These are phyloP conservation scores for Calocybe gambosa DNA, from an alignment of 1,284 basidiomycete genomes.

Conservation along the genomic window DNA sequence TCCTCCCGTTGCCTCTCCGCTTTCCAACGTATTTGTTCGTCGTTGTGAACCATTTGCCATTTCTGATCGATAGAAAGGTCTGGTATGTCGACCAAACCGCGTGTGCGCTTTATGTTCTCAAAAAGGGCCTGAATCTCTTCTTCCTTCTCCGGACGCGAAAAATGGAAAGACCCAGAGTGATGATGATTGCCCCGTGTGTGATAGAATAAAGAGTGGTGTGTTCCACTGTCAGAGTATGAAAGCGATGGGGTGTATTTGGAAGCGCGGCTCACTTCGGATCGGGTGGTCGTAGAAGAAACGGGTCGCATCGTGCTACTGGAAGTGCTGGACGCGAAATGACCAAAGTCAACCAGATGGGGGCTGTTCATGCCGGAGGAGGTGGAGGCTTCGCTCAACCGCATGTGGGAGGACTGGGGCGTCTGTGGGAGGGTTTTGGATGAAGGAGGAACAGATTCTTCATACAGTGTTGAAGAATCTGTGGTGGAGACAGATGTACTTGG, in stretches of 20 bases:
- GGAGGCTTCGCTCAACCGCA: slow-evolving; percentile 52
- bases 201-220: slow-evolving; percentile 53
- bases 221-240: slow-evolving; percentile 43
- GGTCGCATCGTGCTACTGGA: slow-evolving; percentile 42
- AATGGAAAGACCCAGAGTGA: slow-evolving; percentile 62
- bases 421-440: slow-evolving; percentile 29
- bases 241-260: slow-evolving; percentile 61
- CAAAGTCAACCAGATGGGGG: slow-evolving; percentile 42
- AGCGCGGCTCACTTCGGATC: slow-evolving; percentile 51
- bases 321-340: slow-evolving; percentile 26
- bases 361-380: slow-evolving; percentile 37
- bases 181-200: slow-evolving; percentile 35
- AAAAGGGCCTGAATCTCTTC: slow-evolving; percentile 76
- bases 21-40: slow-evolving; percentile 77
- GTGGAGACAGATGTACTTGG: slow-evolving; percentile 46
- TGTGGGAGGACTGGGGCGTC: slow-evolving; percentile 30
- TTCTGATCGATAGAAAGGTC: slow-evolving; percentile 78
- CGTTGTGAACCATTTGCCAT: slow-evolving; percentile 87
- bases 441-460: slow-evolving; percentile 40
- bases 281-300: slow-evolving; percentile 45
- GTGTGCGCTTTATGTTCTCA: slow-evolving; percentile 63
- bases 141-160: slow-evolving; percentile 67
- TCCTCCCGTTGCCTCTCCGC: slow-evolving; percentile 59
- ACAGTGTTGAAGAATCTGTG: slow-evolving; percentile 53
- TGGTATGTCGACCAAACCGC: slow-evolving; percentile 57